A percentile compares a stretch with the other conserved stretches of the same genome.
Evolutionary conservation across 2,329 filamentous ascomycete genomes (phyloP).

Genomic region (Sporothrix inflata): DNA sequence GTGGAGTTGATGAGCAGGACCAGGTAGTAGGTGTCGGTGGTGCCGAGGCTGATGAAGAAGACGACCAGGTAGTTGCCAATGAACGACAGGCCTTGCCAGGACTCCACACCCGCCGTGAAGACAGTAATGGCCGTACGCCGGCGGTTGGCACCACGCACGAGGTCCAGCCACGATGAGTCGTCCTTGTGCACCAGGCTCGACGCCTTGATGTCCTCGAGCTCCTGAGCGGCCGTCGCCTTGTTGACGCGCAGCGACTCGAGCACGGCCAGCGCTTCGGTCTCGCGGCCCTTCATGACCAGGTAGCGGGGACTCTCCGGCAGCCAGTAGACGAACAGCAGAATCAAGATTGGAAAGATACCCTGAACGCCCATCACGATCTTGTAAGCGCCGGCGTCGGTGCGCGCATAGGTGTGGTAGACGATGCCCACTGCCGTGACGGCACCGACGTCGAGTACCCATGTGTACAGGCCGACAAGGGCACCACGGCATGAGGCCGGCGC

Average conservation of each 20-base stretch:
- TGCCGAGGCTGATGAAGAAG: slow-evolving; percentile 27
- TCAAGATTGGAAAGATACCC: slow-evolving; percentile 20
- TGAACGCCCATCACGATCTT: slow-evolving; percentile 27
- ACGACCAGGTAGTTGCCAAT: slow-evolving; percentile 25
- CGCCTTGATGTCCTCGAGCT: slow-evolving; percentile 21
- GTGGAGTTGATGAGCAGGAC: slow-evolving; percentile 19
- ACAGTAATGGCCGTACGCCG: slow-evolving; percentile 22
- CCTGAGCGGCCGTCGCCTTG: not conserved
- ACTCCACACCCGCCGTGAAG: slow-evolving; percentile 20
- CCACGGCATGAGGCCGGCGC: slow-evolving; percentile 22
- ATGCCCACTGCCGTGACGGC: slow-evolving; percentile 26
- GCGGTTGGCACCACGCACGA: slow-evolving; percentile 15
- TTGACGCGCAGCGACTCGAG: slow-evolving; percentile 16
- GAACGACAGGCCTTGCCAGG: slow-evolving; percentile 22
- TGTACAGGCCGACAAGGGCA: slow-evolving; percentile 23
- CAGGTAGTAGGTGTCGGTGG: slow-evolving; percentile 18
- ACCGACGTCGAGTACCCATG: slow-evolving; percentile 25
- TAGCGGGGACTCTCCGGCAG: slow-evolving; percentile 27
- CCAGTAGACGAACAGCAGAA: slow-evolving; percentile 18
- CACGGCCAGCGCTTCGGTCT: slow-evolving; percentile 9
- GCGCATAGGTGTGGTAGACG: slow-evolving; percentile 21
- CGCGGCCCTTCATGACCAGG: slow-evolving; percentile 10
- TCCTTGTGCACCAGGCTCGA: slow-evolving; percentile 1
- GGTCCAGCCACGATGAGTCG: slow-evolving; percentile 21
- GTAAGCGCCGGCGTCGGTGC: slow-evolving; percentile 21